Conservation (phyloP, 805 yeast species). For the Hanseniaspora meyeri region DNA sequence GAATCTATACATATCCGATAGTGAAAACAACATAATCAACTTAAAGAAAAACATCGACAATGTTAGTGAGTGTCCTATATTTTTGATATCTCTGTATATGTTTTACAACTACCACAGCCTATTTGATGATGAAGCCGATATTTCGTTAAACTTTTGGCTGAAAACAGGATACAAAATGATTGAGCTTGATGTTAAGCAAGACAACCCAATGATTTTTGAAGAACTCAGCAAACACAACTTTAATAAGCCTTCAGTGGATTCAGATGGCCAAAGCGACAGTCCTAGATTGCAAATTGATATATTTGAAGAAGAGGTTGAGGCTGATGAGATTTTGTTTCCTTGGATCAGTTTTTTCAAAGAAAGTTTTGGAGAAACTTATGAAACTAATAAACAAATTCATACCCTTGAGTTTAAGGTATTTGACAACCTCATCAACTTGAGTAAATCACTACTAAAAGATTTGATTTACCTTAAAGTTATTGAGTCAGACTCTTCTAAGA, state of each 20-base stretch:
- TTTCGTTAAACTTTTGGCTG: background rate
- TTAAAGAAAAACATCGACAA: background rate
- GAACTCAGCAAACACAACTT: background rate
- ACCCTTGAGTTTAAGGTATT: background rate
- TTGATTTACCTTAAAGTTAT: slow-evolving; percentile 7
- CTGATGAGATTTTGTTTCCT: slow-evolving; percentile 10
- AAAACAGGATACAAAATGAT: background rate
- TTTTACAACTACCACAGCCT: slow-evolving; percentile 8
- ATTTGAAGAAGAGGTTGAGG: background rate
- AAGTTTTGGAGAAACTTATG: background rate
- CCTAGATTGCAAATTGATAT: slow-evolving; percentile 1
- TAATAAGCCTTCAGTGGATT: background rate
- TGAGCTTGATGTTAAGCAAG: background rate
- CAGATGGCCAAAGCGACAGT: background rate
- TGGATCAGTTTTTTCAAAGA: slow-evolving; percentile 11
- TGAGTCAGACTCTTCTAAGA: background rate
- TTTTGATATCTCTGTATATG: background rate
- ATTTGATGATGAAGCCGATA: slow-evolving; percentile 8
- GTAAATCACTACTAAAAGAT: slow-evolving; percentile 4
- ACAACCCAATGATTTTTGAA: background rate
- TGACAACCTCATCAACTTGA: background rate
- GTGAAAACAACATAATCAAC: background rate
- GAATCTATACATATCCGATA: background rate
- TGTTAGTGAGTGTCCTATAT: slow-evolving; percentile 6
- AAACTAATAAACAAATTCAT: background rate